Conservation (phyloP, 345 rosid genomes). For the Moricandia arvensis region DNA sequence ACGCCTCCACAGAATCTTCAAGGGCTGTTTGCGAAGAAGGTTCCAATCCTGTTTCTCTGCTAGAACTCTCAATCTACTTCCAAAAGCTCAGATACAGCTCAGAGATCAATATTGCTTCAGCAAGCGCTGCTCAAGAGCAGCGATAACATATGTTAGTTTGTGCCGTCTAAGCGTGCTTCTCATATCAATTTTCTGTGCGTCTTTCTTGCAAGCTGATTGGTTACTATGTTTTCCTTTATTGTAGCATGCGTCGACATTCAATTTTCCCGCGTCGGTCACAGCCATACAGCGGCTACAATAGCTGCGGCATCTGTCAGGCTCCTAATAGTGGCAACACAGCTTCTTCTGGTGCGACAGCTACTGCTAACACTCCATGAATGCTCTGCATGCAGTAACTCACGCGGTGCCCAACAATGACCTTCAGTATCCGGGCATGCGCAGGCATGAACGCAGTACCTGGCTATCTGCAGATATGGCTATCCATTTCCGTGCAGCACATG, state of each 20-base stretch:
- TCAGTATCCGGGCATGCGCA: slow-evolving; percentile 68
- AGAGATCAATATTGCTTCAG: slow-evolving; percentile 81
- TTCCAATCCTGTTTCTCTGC: slow-evolving; percentile 52
- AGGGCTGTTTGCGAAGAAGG: slow-evolving; percentile 52
- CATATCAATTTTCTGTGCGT: not conserved
- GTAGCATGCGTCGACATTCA: slow-evolving; percentile 78
- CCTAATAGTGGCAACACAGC: slow-evolving; percentile 45
- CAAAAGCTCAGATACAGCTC: slow-evolving; percentile 55
- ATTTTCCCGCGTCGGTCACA: slow-evolving; percentile 90
- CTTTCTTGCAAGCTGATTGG: not conserved
- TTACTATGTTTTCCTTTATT: slow-evolving; percentile 16
- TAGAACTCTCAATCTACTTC: slow-evolving; percentile 50
- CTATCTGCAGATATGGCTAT: slow-evolving; percentile 80
- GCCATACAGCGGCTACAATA: too few species aligned
- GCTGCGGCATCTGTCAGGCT: slow-evolving; percentile 61
- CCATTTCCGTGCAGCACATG: slow-evolving; percentile 92
- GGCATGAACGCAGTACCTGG: slow-evolving; percentile 88
- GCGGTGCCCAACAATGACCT: slow-evolving; percentile 71
- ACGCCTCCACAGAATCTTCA: slow-evolving; percentile 72
- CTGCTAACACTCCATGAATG: slow-evolving; percentile 51
- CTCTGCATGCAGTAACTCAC: slow-evolving; percentile 53
- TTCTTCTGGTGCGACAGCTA: slow-evolving; percentile 44
- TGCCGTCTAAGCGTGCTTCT: not conserved
- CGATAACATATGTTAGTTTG: slow-evolving; percentile 63
- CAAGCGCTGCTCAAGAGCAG: slow-evolving; percentile 70